A percentile compares a stretch with the other conserved stretches of the same genome.
Conservation (phyloP, 495 filamentous ascomycete species). For the Polyplosphaeria fusca region DNA sequence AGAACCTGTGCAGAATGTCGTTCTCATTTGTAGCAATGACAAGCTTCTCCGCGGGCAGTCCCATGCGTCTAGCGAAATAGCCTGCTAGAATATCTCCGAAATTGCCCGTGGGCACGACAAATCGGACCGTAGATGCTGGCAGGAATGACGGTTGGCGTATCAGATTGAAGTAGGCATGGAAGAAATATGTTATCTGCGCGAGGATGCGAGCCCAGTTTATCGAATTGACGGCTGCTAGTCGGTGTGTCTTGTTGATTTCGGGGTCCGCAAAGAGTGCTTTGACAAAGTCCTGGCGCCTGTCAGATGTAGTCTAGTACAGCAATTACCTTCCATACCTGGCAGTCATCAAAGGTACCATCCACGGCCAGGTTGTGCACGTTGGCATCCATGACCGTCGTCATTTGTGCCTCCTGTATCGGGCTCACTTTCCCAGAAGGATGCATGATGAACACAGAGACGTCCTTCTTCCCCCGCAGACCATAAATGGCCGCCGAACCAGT, state of each 20-base stretch:
- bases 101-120: constrained; percentile 87
- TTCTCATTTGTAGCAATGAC: constrained; percentile 90
- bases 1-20: constrained; percentile 80
- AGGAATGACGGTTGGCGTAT: constrained; percentile 51
- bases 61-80: constrained; percentile 88
- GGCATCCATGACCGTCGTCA: constrained; percentile 82
- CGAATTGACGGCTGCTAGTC: constrained; percentile 82
- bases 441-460: constrained; percentile 87
- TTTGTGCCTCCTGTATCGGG: constrained; percentile 89
- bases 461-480: constrained; percentile 94
- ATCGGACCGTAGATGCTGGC: constrained; percentile 59
- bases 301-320: too few relatives aligned
- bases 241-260: constrained; percentile 66
- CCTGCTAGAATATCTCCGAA: constrained; percentile 96
- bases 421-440: constrained; percentile 79
- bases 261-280: constrained; percentile 87
- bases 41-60: constrained; percentile 77
- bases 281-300: constrained; percentile 75
- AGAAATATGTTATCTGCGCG: constrained; percentile 92
- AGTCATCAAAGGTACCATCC: constrained; percentile 89
- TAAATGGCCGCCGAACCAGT: constrained; percentile 96
- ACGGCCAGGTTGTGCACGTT: constrained; percentile 90
- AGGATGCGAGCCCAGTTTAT: constrained; percentile 91
- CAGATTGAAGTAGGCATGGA: constrained; percentile 82
- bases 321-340: constrained; percentile 72